Conservation (phyloP, 441 rosid genomes). For the Populus trichocarpa region DNA sequence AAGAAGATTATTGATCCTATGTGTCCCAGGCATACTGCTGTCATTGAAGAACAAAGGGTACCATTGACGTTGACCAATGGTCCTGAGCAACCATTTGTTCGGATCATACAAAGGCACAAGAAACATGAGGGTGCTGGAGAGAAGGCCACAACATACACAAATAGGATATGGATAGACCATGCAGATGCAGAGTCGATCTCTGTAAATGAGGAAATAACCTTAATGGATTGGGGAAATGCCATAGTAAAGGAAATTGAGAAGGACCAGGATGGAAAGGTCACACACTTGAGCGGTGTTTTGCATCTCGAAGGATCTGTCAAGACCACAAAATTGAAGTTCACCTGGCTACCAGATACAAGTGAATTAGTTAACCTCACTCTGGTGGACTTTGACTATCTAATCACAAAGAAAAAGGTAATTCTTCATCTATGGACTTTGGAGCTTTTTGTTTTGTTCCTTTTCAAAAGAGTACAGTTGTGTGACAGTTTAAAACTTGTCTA, state of each 20-base stretch:
- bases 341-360: slow-evolving; percentile 77
- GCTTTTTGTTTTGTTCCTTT: background rate
- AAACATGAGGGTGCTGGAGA: slow-evolving; percentile 92
- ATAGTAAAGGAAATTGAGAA: slow-evolving; percentile 65
- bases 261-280: slow-evolving; percentile 58
- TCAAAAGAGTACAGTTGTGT: background rate
- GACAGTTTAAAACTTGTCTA: background rate
- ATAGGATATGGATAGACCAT: slow-evolving; percentile 72
- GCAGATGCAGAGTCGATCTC: slow-evolving; percentile 72
- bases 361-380: slow-evolving; percentile 59
- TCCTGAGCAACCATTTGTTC: slow-evolving; percentile 74
- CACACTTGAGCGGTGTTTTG: slow-evolving; percentile 56
- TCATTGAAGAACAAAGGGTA: slow-evolving; percentile 57
- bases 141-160: slow-evolving; percentile 80
- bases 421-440: background rate
- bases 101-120: slow-evolving; percentile 79
- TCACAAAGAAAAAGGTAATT: slow-evolving; percentile 80
- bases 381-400: slow-evolving; percentile 74
- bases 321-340: slow-evolving; percentile 87
- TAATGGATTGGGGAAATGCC: slow-evolving; percentile 99
- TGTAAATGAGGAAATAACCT: slow-evolving; percentile 68
- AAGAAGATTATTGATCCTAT: slow-evolving; percentile 92
- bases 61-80: slow-evolving; percentile 61
- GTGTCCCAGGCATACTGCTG: slow-evolving; percentile 94
- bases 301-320: slow-evolving; percentile 92